Base-by-base conservation (phyloP, 352 stramenopile species). In the Phytophthora idaei region DNA sequence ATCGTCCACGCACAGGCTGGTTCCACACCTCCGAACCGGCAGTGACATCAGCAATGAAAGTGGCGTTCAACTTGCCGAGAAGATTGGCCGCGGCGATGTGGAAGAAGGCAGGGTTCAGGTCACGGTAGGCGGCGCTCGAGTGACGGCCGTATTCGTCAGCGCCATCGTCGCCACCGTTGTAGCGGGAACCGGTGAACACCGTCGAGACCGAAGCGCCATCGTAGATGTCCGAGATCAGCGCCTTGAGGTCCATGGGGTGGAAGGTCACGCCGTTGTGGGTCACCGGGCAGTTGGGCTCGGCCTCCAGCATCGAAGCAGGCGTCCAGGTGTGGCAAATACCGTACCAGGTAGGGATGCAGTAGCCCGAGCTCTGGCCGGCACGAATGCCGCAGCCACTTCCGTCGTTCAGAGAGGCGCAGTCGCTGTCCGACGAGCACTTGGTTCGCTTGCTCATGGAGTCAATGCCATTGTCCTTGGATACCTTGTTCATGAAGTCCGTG, bases 1-100 rank as follows among this genome's bases (percentile, higher is more conserved):
- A 36, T 39, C 46, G 46, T 53, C 46, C 71, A 44, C 61, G 55
- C 48, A 88, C 73, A 1, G 80, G 80, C 52, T 83, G 74, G 69
- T 89, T 89, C 77, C 80, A 89, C 41, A 89, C 77, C 56, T 80
- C 64, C 9, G 52, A 32, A 8, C 63, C 70, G 17, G 70, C 67
- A 0, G 72, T 69, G 6, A 81, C 67, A 53, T 88, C 79, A 7
- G 74, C 53, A 4, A 88, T 54, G 59, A 88, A 80, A 2, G 74
- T 61, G 9, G 72, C 28, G 28, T 80, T 76, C 6, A 76, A 53
- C 2, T 60, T 68, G 4, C 68, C 71, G 4, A 88, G 44, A 1
- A 85, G 44, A 53, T 85, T 88, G n/a, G 66, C 32, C 11, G 73
- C 42, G 5, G 64, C 64, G 17, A 83, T 68, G 63, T 83, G 76